A percentile compares a stretch with the other conserved stretches of the same genome.
Conservation (phyloP, 192 early-diverging fungal genomes). For the Umbelopsis isabellina region DNA sequence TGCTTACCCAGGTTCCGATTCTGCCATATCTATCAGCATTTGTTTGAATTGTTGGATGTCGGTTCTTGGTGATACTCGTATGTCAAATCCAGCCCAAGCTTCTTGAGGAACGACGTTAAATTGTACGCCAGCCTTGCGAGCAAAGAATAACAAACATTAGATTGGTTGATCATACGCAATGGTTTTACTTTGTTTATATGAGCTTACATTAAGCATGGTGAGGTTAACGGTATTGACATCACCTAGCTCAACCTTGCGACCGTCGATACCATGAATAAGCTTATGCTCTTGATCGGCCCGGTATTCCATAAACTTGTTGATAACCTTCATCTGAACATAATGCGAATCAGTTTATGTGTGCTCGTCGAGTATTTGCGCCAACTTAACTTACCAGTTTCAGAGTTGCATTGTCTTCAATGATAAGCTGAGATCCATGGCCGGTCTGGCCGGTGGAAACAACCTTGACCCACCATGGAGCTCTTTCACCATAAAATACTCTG, state of each 20-base stretch:
- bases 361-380: not conserved
- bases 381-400: constrained; percentile 58
- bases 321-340: constrained; percentile 36
- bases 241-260: constrained; percentile 58
- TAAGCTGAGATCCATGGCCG: constrained; percentile 86
- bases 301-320: constrained; percentile 71
- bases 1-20: constrained; percentile 48
- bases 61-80: constrained; percentile 71
- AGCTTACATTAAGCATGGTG: constrained; percentile 65
- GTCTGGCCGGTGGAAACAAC: constrained; percentile 71
- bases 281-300: constrained; percentile 64
- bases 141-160: not conserved
- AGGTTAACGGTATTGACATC: constrained; percentile 85
- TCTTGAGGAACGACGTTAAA: constrained; percentile 81
- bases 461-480: constrained; percentile 84
- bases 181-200: not conserved
- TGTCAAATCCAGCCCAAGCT: constrained; percentile 71
- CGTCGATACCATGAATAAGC: constrained; percentile 60
- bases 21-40: constrained; percentile 46
- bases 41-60: constrained; percentile 66
- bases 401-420: constrained; percentile 66
- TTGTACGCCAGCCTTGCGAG: constrained; percentile 63
- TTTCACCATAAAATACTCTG: constrained; percentile 86
- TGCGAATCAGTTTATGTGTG: not conserved
- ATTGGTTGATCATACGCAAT: not conserved